Evolutionary conservation across 2,329 filamentous ascomycete genomes (phyloP), one percentile per base, ranked within the genome.

Genomic region (Colletotrichum gigasporum): DNA sequence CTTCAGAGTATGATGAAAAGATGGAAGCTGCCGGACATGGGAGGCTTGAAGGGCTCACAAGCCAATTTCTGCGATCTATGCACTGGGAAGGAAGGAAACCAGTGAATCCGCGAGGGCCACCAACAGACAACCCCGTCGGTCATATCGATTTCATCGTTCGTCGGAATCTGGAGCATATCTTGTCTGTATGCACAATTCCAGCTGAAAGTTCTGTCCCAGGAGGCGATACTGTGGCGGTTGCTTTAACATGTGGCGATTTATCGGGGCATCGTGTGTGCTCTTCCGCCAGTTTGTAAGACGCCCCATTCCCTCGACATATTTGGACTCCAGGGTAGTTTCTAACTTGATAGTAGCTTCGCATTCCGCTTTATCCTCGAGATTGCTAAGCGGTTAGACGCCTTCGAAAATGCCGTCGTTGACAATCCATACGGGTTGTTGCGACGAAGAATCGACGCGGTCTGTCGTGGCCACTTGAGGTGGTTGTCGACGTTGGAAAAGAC

Each of bases 181-280:
- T 50, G 26, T 50, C 45, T 1, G 45, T 34, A 0, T 50, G 45
- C 7, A 26, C 45, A 0, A 50, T 50, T 1, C 45, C 45, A 0
- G 2, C 26, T 4, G 28, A 50, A 2, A n/a, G n/a, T n/a, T 2
- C 16, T 0, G n/a, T 20, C 24, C 1, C 12, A 2, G 45, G 16
- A 20, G 16, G 1, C 8, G 28, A 22, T 1, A n/a, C n/a, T n/a
- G 3, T 10, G 18, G 26, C n/a, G 1, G 16, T 50, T 0, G 45
- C 45, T 0, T n/a, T 50, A 26, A 50, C 45, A 0, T 50, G 45
- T 32, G 45, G 45, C 1, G 45, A 50, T 3, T 2, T 2, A 2
- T 50, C 45, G 0, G 45, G 45, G 9, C 45, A 50, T 12, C 45
- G 26, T 22, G 45, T 50, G 9, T 50, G n/a, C 20, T 50, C 45